A percentile compares a stretch with the other conserved stretches of the same genome.
phyloP scores from a whole-genome alignment of 208 protist species.

The Crithidia brevicula region DNA sequence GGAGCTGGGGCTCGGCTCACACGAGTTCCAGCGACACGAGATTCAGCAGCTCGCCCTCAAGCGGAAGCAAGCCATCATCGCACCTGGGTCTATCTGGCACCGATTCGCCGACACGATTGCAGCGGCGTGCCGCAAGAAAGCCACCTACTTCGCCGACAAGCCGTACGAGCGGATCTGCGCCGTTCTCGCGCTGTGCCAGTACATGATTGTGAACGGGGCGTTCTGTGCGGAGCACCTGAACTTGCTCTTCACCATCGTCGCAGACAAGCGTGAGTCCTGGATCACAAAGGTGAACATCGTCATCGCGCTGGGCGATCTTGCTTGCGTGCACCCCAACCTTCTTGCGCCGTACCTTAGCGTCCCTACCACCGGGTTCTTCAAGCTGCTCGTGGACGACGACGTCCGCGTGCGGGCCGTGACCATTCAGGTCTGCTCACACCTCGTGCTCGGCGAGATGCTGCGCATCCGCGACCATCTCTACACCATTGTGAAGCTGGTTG shows the following conservation, averaged over 20 bases:
- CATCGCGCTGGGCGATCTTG: slow-evolving; percentile 87
- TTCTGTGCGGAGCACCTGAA: slow-evolving; percentile 80
- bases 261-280: slow-evolving; percentile 79
- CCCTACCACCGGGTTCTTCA: slow-evolving; percentile 82
- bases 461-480: slow-evolving; percentile 88
- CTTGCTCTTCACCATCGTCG: slow-evolving; percentile 81
- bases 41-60: slow-evolving; percentile 81
- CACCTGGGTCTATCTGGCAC: slow-evolving; percentile 76
- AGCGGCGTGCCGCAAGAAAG: slow-evolving; percentile 56
- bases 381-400: slow-evolving; percentile 86
- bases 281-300: slow-evolving; percentile 90
- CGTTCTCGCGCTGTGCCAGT: slow-evolving; percentile 81
- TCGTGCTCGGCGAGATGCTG: slow-evolving; percentile 91
- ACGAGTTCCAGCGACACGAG: slow-evolving; percentile 79
- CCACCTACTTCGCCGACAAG: slow-evolving; percentile 32
- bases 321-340: slow-evolving; percentile 89
- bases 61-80: slow-evolving; percentile 72
- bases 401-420: slow-evolving; percentile 87
- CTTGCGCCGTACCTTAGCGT: slow-evolving; percentile 80
- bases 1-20: slow-evolving; percentile 83
- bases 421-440: slow-evolving; percentile 92
- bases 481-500: slow-evolving; percentile 87
- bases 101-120: slow-evolving; percentile 61
- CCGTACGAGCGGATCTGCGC: slow-evolving; percentile 79
- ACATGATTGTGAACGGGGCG: slow-evolving; percentile 83